Evolutionary conservation across 2,329 filamentous ascomycete species (phyloP).

Genomic region (Trichoderma brevicompactum): DNA sequence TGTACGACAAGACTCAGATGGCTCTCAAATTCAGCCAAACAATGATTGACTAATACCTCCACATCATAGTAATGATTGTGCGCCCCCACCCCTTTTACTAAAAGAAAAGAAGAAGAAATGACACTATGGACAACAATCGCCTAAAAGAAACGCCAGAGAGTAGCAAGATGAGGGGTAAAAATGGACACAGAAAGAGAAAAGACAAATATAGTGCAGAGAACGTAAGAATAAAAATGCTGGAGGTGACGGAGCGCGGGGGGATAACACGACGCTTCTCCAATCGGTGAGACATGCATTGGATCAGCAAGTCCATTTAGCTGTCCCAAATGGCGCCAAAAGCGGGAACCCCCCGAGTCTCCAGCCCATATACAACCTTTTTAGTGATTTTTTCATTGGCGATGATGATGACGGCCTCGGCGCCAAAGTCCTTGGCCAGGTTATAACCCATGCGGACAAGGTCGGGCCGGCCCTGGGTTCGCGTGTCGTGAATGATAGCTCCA

Average conservation of each 20-base stretch:
- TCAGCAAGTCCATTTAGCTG: slow-evolving; percentile 38
- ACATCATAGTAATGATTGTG: not conserved
- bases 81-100: not conserved
- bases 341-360: slow-evolving; percentile 67
- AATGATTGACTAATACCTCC: not conserved
- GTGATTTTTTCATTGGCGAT: slow-evolving; percentile 73
- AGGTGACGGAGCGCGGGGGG: not conserved
- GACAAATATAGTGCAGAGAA: slow-evolving; percentile 14
- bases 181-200: not conserved
- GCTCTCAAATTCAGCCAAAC: not conserved
- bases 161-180: not conserved
- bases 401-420: slow-evolving; percentile 71
- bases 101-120: not conserved
- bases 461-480: slow-evolving; percentile 60
- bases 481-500: slow-evolving; percentile 70
- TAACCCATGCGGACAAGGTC: slow-evolving; percentile 57
- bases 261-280: not conserved
- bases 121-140: not conserved
- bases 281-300: slow-evolving; percentile 15
- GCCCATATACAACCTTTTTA: slow-evolving; percentile 67
- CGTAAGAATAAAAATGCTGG: slow-evolving; percentile 9
- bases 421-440: slow-evolving; percentile 60
- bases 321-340: slow-evolving; percentile 79
- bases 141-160: not conserved
- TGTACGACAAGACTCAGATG: not conserved